Base-by-base conservation (phyloP, 2,329 filamentous ascomycete genomes). In the Cladosporium austrohemisphaericum region DNA sequence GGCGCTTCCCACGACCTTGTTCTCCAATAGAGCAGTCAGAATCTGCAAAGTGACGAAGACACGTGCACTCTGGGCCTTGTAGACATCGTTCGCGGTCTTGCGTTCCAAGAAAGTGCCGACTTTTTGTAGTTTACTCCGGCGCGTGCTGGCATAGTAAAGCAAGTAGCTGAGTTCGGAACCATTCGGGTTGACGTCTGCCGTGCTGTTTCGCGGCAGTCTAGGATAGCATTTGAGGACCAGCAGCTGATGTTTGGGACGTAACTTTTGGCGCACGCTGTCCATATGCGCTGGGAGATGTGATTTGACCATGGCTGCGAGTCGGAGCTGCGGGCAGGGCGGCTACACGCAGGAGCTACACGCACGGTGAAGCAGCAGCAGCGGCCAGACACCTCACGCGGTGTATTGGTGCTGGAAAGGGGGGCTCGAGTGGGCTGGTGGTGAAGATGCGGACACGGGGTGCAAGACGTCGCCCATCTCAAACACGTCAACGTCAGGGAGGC, bases 211-310 rank as follows among this genome's bases (percentile, higher is more conserved):
- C 57, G 88, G 88, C 56, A 88, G 91, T 60, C 86, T 86, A 32
- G 93, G 93, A 69, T 96, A 98, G 76, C 92, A 97, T 74, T 95
- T 96, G 57, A 96, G 80, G 58, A 96, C 85, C 54, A 97, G 77
- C 60, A 96, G 88, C 78, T 97, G 92, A 73, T 98, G 93, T 76
- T 52, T 49, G 4, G 45, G 51, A 18, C 45, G 29, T 35, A 46
- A 20, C 40, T 38, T 40, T 22, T 50, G 41, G 41, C 47, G 61
- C 14, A 56, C 53, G 32, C 47, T 54, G 54, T 63, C 59, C 51
- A 63, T 53, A 41, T 62, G 59, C 19, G 45, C 57, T 3, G 60
- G 60, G 14, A 61, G 56, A 37, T 62, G 60, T 19, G 57, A 57
- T 33, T 57, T 60, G 14, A 52, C 49, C 58, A 60, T 60, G 49